Base-by-base conservation (phyloP, 805 yeast genomes). In the Zygoascus bituminiphila region DNA sequence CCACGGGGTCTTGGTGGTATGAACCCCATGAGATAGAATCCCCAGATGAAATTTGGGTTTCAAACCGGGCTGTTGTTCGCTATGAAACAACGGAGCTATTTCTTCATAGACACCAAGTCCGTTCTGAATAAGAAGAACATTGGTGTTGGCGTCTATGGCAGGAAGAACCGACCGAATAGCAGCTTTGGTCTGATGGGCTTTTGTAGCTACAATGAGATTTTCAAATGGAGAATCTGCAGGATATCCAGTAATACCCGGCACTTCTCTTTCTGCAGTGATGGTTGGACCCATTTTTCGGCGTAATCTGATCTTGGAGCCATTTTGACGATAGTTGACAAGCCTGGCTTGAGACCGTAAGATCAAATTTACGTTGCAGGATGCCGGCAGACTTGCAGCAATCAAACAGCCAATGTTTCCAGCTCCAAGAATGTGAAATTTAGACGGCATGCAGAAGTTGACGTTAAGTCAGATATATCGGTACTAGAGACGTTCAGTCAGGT, bases 21-120 rank as follows among this genome's bases (percentile, higher is more conserved):
- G 83, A 0, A 83, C 86, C 10, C 96, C 98, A 63, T 91, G 97
- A 2, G 85, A 77, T 40, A 84, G 83, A 21, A 89, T 80, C 47
- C 89, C 96, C 59, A 80, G 84, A 58, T 73, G 78, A 5, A 88
- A 51, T 14, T 68, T 70, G 0, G 96, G 96, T 46, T 78, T 62
- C 0, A 52, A 40, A 0, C 53, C 56, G 1, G 51, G 45, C 2
- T 64, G 57, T 3, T 78, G 78, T 20, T 36, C 25, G 19, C 7
- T 14, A 88, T 91, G 85, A 6, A 78, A 63, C 20, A 66, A 60
- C 1, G 65, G 60, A n/a, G 69, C 61, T 9, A 87, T 56, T 49
- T 73, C 71, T 10, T 75, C 84, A 5, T 74, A 61, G 38, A 78
- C 71, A 8, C 98, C 98, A 71, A 88, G 73, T 1, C 88, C 98